These are phyloP conservation scores for Solanum pennellii DNA, from an alignment of 257 asterid species.

Conservation along the genomic window DNA sequence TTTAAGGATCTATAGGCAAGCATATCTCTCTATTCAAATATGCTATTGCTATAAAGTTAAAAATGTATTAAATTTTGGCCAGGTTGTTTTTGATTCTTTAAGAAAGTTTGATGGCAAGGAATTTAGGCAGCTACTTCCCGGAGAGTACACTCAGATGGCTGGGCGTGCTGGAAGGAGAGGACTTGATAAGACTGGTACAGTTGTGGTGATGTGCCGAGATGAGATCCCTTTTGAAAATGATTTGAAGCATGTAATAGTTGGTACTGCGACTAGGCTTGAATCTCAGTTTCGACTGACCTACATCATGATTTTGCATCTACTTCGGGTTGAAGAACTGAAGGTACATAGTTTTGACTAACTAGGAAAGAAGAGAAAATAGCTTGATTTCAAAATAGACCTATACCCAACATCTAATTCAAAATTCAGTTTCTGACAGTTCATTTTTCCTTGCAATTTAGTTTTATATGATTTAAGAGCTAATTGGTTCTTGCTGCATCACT, in stretches of 20 bases:
- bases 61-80: constrained; percentile 14
- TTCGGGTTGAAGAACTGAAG: constrained; percentile 97
- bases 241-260: constrained; percentile 73
- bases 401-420: neutral
- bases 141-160: constrained; percentile 99
- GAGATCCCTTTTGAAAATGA: constrained; percentile 81
- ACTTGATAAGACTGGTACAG: constrained; percentile 92
- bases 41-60: neutral
- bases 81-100: constrained; percentile 92
- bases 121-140: constrained; percentile 83
- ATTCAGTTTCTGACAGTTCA: neutral
- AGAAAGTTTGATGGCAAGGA: constrained; percentile 95
- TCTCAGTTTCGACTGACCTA: constrained; percentile 97
- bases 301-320: constrained; percentile 96
- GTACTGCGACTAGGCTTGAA: constrained; percentile 80
- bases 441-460: neutral
- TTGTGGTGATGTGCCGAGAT: constrained; percentile 85
- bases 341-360: constrained; percentile 26
- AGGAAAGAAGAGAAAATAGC: neutral
- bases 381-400: neutral
- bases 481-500: neutral
- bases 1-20: neutral
- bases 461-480: neutral
- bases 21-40: neutral
- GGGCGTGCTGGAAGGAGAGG: constrained; percentile 99